These are phyloP conservation scores for Mycena pura DNA, from an alignment of 768 basidiomycete species.

Conservation along the genomic window DNA sequence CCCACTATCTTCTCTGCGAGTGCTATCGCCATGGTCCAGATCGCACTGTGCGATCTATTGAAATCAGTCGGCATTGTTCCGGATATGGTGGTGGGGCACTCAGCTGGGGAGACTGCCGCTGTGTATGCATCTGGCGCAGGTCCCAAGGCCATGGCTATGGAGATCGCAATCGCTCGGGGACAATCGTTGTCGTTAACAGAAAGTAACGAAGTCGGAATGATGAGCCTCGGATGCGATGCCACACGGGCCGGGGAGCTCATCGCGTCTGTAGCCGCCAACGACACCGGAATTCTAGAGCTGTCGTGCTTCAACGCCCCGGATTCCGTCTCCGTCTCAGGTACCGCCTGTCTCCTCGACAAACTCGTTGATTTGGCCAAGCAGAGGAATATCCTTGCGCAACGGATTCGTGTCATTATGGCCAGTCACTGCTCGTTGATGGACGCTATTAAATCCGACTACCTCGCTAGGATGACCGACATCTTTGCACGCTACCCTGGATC, in stretches of 20 bases:
- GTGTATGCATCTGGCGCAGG: slow-evolving; percentile 42
- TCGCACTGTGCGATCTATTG: slow-evolving; percentile 41
- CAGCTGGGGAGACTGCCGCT: slow-evolving; percentile 44
- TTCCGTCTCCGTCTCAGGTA: slow-evolving; percentile 38
- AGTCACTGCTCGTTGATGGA: slow-evolving; percentile 40
- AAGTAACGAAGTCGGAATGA: slow-evolving; percentile 35
- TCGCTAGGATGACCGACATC: slow-evolving; percentile 10
- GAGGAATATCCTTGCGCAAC: slow-evolving; percentile 32
- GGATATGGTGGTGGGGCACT: slow-evolving; percentile 39
- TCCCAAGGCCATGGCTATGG: slow-evolving; percentile 36
- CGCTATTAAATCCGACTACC: slow-evolving; percentile 24
- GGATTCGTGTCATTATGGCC: slow-evolving; percentile 34
- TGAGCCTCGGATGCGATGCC: slow-evolving; percentile 35
- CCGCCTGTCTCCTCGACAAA: slow-evolving; percentile 22
- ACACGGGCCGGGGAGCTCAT: slow-evolving; percentile 4
- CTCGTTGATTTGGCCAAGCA: slow-evolving; percentile 30
- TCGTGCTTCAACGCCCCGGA: slow-evolving; percentile 39
- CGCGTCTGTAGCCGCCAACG: background rate
- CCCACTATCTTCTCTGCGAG: slow-evolving; percentile 32
- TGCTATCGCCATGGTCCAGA: slow-evolving; percentile 41
- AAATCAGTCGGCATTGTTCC: slow-evolving; percentile 33
- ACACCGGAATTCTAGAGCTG: slow-evolving; percentile 29
- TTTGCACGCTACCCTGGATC: slow-evolving; percentile 17
- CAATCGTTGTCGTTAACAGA: slow-evolving; percentile 29
- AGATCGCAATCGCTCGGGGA: slow-evolving; percentile 42